Base-by-base conservation (phyloP, 306 rosid genomes). In the Castanea mollissima region DNA sequence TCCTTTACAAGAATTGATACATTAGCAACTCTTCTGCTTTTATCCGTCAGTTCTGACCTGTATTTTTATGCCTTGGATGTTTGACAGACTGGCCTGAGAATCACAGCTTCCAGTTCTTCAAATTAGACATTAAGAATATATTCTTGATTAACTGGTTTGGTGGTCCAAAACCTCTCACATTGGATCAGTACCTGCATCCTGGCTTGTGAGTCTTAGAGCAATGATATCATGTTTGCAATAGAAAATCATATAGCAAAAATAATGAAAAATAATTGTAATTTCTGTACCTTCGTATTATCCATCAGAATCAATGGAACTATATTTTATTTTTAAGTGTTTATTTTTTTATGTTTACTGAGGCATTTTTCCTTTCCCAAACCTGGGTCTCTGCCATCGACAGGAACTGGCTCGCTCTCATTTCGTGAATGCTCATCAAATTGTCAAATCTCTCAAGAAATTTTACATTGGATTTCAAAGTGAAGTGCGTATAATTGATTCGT, bases 61-160 rank as follows among this genome's bases (percentile, higher is more conserved):
- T 19, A 10, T 20, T 32, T 27, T 27, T 60, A 14, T 41, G 57
- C 2, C 29, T 49, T 46, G 72, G 77, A 77, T 79, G 79, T 68
- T 70, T 70, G 32, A 74, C 92, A 92, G 99, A 49, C 5, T 95
- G 97, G 96, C 98, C 99, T 4, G 14, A 76, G 87, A 68, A 55
- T 85, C 99, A 95, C 82, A 69, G 85, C 72, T 92, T 95, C 83
- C 70, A 85, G 83, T 80, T 86, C 88, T 92, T 86, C 89, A 89
- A 92, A 79, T 83, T 95, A 76, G 89, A 91, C 44, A 92, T 95
- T 11, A 94, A 84, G 77, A 72, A 85, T 49, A 87, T 95, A 79
- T 95, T 92, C 85, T 72, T 95, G 87, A 89, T 91, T 12, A 80
- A 91, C 82, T 90, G 94, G 95, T 92, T 90, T 44, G 99, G 97